Evolutionary conservation across 208 protist genomes (phyloP).

Genomic region (Naegleria fowleri): DNA sequence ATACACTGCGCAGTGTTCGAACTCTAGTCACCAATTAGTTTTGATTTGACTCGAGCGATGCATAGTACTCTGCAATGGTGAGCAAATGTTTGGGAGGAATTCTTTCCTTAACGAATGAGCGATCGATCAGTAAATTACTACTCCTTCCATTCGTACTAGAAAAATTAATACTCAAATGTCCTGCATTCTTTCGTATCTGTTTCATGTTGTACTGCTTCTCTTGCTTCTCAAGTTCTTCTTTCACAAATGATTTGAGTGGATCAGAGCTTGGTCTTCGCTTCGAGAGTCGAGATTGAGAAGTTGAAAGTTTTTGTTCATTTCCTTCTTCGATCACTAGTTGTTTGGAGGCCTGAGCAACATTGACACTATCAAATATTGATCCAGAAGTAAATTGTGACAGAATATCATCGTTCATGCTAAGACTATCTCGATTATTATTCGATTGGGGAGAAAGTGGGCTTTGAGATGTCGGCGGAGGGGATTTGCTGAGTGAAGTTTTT

Average conservation of each 20-base stretch:
- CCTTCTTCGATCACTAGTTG: neutral
- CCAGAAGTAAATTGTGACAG: neutral
- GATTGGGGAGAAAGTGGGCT: too few relatives aligned
- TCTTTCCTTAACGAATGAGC: neutral
- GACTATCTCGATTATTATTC: too few relatives aligned
- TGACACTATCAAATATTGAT: neutral
- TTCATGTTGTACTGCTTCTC: neutral
- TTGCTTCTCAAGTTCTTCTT: neutral
- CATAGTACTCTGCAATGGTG: neutral
- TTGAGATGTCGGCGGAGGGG: too few relatives aligned
- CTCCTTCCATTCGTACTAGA: neutral
- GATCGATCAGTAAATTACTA: neutral
- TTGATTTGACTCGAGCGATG: neutral
- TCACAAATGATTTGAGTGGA: neutral
- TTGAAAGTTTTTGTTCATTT: neutral
- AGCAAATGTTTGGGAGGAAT: neutral
- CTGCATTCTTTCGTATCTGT: neutral
- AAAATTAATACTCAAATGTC: neutral
- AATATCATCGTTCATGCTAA: neutral
- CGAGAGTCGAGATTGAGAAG: neutral
- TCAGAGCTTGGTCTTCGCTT: neutral
- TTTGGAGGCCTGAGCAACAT: neutral
- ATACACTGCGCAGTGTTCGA: too few relatives aligned
- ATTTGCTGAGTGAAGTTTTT: neutral
- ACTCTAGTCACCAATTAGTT: too few relatives aligned